These are phyloP conservation scores for Penicillium lividum DNA, from an alignment of 495 filamentous ascomycete species.

Conservation along the genomic window DNA sequence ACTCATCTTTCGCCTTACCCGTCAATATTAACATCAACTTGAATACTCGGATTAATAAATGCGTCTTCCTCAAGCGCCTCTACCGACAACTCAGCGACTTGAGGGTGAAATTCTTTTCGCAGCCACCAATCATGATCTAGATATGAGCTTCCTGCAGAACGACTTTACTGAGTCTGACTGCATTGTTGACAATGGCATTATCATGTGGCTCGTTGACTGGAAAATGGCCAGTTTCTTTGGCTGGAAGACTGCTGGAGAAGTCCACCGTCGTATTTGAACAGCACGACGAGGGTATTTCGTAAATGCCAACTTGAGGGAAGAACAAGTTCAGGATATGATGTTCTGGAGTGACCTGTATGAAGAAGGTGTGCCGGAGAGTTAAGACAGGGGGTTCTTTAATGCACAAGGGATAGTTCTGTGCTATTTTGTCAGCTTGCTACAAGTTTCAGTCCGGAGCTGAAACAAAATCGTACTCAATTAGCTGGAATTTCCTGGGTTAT, in stretches of 20 bases:
- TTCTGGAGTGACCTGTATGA: conserved; percentile 42
- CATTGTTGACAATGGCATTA: conserved; percentile 44
- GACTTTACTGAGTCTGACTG: conserved; percentile 41
- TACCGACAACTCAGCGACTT: too few relatives aligned
- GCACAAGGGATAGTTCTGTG: too few relatives aligned
- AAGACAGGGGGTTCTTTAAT: too few relatives aligned
- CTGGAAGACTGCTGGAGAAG: conserved; percentile 39
- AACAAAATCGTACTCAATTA: too few relatives aligned
- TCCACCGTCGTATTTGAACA: conserved; percentile 39
- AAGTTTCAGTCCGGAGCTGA: too few relatives aligned
- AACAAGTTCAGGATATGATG: conserved; percentile 31
- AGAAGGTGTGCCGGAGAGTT: background rate
- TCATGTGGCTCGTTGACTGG: conserved; percentile 48
- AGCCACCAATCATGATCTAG: conserved; percentile 24
- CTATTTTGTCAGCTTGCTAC: too few relatives aligned
- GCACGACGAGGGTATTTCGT: conserved; percentile 41
- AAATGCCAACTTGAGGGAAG: conserved; percentile 30
- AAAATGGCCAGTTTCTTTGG: conserved; percentile 50
- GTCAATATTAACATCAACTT: too few relatives aligned
- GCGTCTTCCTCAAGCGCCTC: too few relatives aligned
- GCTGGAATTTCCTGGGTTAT: too few relatives aligned
- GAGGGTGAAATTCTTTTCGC: conserved; percentile 40
- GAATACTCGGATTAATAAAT: too few relatives aligned
- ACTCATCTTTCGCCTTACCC: too few relatives aligned
- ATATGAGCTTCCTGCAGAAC: conserved; percentile 46